Base-by-base conservation (phyloP, 1,284 basidiomycete genomes). In the Anthracocystis walkeri region DNA sequence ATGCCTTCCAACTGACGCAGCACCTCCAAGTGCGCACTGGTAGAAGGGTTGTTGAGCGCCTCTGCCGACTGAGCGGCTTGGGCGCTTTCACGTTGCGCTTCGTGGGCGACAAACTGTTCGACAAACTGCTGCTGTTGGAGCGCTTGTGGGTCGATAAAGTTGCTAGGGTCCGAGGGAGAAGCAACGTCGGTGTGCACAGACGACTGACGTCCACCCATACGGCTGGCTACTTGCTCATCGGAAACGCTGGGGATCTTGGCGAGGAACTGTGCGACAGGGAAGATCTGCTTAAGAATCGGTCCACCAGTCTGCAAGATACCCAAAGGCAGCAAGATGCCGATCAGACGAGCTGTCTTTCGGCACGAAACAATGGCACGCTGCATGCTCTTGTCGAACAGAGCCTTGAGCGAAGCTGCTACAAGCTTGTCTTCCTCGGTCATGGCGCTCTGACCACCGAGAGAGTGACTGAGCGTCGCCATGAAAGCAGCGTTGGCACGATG, bases 241-340 rank as follows among this genome's bases (percentile, higher is more conserved):
- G 74, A 59, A 6, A 71, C 67, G 51, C 66, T 70, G 1, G 73
- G 65, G 12, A 76, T 76, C 61, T 71, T 71, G 45, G 75, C 78
- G 20, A 82, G 67, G 54, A 81, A 82, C 38, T 79, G 77, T 1
- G 80, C 74, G 4, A 81, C 69, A 20, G 77, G 74, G 57, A 78
- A 75, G 55, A 82, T 61, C 48, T 77, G 77, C 52, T 73, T 68
- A 7, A 76, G 55, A 5, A 81, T 23, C 20, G 75, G 65, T 7
- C 80, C 79, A 27, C 79, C 78, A 7, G 71, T 80, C 65, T 80
- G 78, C 65, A 81, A 54, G 40, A 76, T 65, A 29, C 75, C 74
- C 51, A 76, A 55, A 0, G 68, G 77, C 29, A 82, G 64, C 0
- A 82, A 58, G 18, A 79, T 67, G 27, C 75, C 74, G 35, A 77